phyloP scores from a whole-genome alignment of 2,329 filamentous ascomycete genomes.

The Atkinsonella texensis region DNA sequence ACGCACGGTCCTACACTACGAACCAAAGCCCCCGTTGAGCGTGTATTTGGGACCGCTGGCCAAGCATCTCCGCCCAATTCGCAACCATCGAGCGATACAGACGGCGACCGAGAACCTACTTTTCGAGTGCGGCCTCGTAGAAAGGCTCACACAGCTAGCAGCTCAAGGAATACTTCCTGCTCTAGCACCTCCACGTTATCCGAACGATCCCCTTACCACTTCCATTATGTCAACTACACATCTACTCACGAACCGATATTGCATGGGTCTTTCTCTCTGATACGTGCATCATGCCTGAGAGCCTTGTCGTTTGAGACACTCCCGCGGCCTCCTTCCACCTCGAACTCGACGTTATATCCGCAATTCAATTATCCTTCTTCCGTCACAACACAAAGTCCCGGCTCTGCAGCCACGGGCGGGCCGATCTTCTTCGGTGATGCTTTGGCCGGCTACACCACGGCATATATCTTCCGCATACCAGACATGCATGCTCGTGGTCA shows the following conservation, averaged over 20 bases:
- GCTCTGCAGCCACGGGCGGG: conserved; percentile 46
- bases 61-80: conserved; percentile 41
- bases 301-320: conserved; percentile 56
- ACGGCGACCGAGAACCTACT: conserved; percentile 34
- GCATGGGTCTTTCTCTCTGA: conserved; percentile 51
- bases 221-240: conserved; percentile 56
- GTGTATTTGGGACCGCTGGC: conserved; percentile 37
- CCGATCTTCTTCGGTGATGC: conserved; percentile 60
- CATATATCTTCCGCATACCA: conserved; percentile 58
- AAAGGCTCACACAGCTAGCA: conserved; percentile 30
- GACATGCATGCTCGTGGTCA: conserved; percentile 56
- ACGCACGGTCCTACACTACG: conserved; percentile 43
- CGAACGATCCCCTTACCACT: conserved; percentile 36
- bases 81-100: conserved; percentile 38
- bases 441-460: conserved; percentile 53
- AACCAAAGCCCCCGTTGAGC: conserved; percentile 47
- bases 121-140: conserved; percentile 28
- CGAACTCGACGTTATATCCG: conserved; percentile 24
- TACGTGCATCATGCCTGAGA: conserved; percentile 53
- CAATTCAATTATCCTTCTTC: conserved; percentile 29
- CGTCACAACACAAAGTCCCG: conserved; percentile 40
- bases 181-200: conserved; percentile 42
- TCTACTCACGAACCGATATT: conserved; percentile 54
- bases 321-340: conserved; percentile 39
- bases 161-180: conserved; percentile 33